phyloP scores from a whole-genome alignment of 352 stramenopile genomes.

The Thalassiosira pacifica region DNA sequence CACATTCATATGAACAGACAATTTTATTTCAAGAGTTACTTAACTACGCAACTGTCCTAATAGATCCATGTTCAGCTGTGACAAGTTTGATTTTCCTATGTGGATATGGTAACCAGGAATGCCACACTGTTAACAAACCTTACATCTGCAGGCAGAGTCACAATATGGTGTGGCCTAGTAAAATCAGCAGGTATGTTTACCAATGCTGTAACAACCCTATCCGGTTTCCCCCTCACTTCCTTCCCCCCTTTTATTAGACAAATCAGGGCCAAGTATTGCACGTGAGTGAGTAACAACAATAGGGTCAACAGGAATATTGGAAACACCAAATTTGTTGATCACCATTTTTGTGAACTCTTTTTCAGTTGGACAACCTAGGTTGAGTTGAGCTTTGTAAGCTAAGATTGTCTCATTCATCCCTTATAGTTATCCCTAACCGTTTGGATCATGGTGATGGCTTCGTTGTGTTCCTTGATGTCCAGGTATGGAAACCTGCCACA shows the following conservation, averaged over 20 bases:
- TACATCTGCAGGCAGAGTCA: conserved; percentile 17
- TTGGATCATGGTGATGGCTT: too few species aligned
- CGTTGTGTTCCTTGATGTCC: too few species aligned
- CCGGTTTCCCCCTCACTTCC: too few species aligned
- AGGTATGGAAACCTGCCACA: too few species aligned
- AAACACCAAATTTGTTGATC: not conserved
- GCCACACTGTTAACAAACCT: too few species aligned
- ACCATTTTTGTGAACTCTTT: conserved; percentile 9
- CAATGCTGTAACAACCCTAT: not conserved
- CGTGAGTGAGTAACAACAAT: not conserved
- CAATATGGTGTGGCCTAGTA: not conserved
- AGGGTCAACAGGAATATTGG: not conserved
- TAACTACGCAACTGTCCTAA: not conserved
- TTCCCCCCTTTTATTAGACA: too few species aligned
- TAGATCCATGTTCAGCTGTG: not conserved
- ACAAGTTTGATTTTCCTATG: conserved; percentile 9
- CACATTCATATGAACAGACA: conserved; percentile 27
- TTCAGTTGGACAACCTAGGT: not conserved
- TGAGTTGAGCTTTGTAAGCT: not conserved
- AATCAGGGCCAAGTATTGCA: conserved; percentile 5
- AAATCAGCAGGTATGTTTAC: conserved; percentile 1
- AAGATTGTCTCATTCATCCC: not conserved
- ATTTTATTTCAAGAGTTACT: not conserved
- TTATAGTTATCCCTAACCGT: not conserved
- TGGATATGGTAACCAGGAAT: too few species aligned